These are phyloP conservation scores for Cymodocea nodosa DNA, from an alignment of 116 monocot species.

Conservation along the genomic window DNA sequence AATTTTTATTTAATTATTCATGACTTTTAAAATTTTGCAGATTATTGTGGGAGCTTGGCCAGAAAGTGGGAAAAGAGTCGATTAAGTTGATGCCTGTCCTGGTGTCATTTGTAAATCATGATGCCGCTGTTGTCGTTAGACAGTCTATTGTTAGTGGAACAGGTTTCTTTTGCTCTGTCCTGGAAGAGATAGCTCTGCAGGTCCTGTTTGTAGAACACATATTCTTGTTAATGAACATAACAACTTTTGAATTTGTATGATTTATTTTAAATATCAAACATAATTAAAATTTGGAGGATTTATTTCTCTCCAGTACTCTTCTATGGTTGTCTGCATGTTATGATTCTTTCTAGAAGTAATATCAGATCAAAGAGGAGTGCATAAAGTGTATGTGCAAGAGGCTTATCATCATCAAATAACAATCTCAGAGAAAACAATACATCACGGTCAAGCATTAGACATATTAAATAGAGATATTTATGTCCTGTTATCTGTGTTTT, in stretches of 20 bases:
- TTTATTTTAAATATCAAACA: neutral
- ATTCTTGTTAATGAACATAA: constrained; percentile 1
- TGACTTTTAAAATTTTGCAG: constrained; percentile 23
- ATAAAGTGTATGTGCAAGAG: constrained; percentile 1
- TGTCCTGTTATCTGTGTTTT: no score
- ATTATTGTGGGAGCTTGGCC: constrained; percentile 55
- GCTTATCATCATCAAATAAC: no score
- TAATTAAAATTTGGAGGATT: neutral
- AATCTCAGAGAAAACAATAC: no score
- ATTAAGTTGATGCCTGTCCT: constrained; percentile 56
- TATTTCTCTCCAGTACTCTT: neutral
- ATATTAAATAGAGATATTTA: no score
- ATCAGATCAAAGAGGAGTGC: neutral
- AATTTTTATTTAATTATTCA: neutral
- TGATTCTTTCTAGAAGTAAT: constrained; percentile 4
- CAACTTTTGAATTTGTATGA: constrained; percentile 3
- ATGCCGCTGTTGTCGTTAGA: constrained; percentile 57
- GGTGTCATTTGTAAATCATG: constrained; percentile 66
- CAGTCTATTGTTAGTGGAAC: constrained; percentile 79
- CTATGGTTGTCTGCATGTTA: neutral
- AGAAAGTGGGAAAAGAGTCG: constrained; percentile 42
- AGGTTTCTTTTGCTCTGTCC: constrained; percentile 78
- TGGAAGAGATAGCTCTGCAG: constrained; percentile 92
- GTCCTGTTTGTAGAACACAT: constrained; percentile 28
- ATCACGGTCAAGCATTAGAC: no score